phyloP scores from a whole-genome alignment of 495 filamentous ascomycete genomes.

The Cercophora samala region DNA sequence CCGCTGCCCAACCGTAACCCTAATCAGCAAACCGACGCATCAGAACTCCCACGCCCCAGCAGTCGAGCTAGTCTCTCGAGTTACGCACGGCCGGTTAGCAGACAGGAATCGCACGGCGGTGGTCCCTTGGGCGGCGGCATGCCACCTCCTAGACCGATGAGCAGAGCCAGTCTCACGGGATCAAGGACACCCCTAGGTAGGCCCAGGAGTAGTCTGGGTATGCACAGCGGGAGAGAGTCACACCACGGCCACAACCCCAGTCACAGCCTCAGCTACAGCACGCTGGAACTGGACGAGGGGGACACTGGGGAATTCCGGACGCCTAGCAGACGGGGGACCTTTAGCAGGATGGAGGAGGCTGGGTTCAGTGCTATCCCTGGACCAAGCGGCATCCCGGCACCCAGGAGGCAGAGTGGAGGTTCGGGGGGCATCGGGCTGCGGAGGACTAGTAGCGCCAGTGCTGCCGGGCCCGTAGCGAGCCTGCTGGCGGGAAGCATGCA shows the following conservation, averaged over 20 bases:
- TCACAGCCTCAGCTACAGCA: conserved; percentile 43
- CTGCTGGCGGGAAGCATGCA: neutral
- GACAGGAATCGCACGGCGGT: conserved; percentile 39
- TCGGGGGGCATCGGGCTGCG: conserved; percentile 29
- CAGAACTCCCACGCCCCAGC: conserved; percentile 53
- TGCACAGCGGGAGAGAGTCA: conserved; percentile 3
- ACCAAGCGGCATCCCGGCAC: conserved; percentile 39
- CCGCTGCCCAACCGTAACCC: conserved; percentile 49
- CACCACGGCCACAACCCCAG: conserved; percentile 46
- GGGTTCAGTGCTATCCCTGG: conserved; percentile 46
- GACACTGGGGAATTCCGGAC: conserved; percentile 35
- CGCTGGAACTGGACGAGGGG: conserved; percentile 43
- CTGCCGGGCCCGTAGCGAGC: neutral
- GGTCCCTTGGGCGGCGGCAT: conserved; percentile 21
- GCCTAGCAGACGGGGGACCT: conserved; percentile 51
- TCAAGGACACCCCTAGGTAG: conserved; percentile 63
- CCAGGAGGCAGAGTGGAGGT: conserved; percentile 41
- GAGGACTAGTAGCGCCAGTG: conserved; percentile 36
- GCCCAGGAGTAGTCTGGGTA: conserved; percentile 52
- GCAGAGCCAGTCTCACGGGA: conserved; percentile 53
- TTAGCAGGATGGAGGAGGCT: conserved; percentile 51
- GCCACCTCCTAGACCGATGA: conserved; percentile 66
- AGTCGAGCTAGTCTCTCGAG: conserved; percentile 58
- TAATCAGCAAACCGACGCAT: conserved; percentile 22
- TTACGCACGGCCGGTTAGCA: conserved; percentile 48